Conservation (phyloP, 345 rosid species). For the Brassica nigra region DNA sequence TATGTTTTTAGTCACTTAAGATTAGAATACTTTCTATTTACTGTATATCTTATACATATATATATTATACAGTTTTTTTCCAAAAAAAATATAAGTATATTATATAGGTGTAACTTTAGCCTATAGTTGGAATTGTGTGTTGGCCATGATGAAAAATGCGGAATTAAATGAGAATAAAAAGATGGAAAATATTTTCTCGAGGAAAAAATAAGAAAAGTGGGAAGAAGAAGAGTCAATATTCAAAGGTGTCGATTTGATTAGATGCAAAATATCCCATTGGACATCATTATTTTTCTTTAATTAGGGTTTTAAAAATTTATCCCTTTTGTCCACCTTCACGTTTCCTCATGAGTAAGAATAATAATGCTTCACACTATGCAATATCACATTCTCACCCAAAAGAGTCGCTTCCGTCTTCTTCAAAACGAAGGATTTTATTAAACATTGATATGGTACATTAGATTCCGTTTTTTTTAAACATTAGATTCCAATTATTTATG, state of each 20-base stretch:
- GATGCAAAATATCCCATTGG: conserved; percentile 32
- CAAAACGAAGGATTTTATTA: conserved; percentile 37
- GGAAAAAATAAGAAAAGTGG: conserved; percentile 10
- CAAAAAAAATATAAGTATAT: background rate
- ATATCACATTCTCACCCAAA: conserved; percentile 36
- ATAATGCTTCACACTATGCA: conserved; percentile 40
- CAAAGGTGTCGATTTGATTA: conserved; percentile 39
- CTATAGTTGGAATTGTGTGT: conserved; percentile 41
- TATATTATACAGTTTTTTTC: too few relatives aligned
- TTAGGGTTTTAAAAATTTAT: conserved; percentile 21
- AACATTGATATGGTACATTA: background rate
- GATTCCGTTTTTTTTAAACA: background rate
- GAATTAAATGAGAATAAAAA: conserved; percentile 1
- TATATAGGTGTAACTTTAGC: conserved; percentile 28
- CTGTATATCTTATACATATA: background rate
- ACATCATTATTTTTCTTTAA: conserved; percentile 34
- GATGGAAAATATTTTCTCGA: background rate
- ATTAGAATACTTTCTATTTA: background rate
- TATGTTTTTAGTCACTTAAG: background rate
- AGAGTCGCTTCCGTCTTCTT: conserved; percentile 38
- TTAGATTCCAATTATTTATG: background rate
- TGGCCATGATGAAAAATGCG: conserved; percentile 42
- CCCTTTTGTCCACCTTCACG: conserved; percentile 40
- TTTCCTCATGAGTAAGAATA: conserved; percentile 44
- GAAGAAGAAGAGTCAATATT: conserved; percentile 35